Evolutionary conservation across 148 eudicot genomes (phyloP), one percentile per base, ranked within the genome.

Genomic region (Mesembryanthemum crystallinum): DNA sequence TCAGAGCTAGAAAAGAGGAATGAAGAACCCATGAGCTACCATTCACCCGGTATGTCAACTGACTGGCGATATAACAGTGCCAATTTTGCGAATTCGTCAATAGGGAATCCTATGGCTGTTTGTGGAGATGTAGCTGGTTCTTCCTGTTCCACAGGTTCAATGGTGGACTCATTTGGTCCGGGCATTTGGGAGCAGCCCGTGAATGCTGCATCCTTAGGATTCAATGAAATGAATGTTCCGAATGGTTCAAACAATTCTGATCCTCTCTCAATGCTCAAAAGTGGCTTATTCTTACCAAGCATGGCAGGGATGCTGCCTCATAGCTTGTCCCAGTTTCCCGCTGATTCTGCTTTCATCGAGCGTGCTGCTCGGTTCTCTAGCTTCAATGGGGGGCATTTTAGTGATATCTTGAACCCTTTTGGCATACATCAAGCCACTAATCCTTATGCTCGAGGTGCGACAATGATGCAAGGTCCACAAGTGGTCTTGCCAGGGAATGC

Each of bases 361-460:
- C 86, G 98, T 29, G 99, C 99, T 57, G 98, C 99, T 5, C 89
- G 94, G 81, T 92, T 88, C 72, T 96, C 99, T 28, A 84, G 90
- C 79, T 96, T 96, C 49, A 84, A 87, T 69, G 90, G 87, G 35
- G 97, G 89, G 49, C 88, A 85, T 78, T 83, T 89, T 63, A 76
- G 86, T 65, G 89, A 91, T 76, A 77, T 86, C 80, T 70, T 89
- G 78, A 88, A 82, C 86, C 89, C 91, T 65, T 91, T 87, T 76
- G 76, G 82, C 69, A 62, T 79, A 18, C 79, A 83, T 63, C 92
- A 89, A 35, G 23, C 84, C 29, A 25, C 51, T 45, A 78, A 74
- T 76, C 81, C 93, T 24, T 88, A 85, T 71, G 49, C 73, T 65
- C 83, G 78, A 29, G 88, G 85, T 55, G 77, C 74, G 28, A 45